These are phyloP conservation scores for Bremia lactucae DNA, from an alignment of 352 stramenopile species.

Conservation along the genomic window DNA sequence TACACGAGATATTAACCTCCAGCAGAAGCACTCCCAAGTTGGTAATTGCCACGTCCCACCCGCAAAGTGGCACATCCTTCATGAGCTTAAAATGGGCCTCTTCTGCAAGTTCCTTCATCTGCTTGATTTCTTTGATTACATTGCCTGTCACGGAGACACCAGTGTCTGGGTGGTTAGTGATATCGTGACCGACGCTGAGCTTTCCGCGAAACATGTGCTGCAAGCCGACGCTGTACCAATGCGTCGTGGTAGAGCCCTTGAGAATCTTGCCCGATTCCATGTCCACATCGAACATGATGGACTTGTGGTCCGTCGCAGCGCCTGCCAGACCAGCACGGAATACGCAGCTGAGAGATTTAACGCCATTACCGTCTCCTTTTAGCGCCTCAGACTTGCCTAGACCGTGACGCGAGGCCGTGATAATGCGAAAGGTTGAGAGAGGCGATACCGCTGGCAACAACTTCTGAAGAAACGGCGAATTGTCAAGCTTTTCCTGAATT, in stretches of 20 bases:
- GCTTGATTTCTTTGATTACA: constrained; percentile 81
- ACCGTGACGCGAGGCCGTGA: constrained; percentile 87
- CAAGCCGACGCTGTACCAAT: constrained; percentile 91
- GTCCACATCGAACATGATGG: constrained; percentile 97
- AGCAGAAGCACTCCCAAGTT: constrained; percentile 82
- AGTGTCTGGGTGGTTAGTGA: constrained; percentile 84
- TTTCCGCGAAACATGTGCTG: constrained; percentile 60
- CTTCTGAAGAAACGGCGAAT: constrained; percentile 86
- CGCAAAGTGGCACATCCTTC: constrained; percentile 86
- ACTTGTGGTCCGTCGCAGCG: constrained; percentile 93
- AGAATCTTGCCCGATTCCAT: constrained; percentile 88
- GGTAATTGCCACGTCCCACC: constrained; percentile 90
- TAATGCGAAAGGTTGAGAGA: constrained; percentile 96
- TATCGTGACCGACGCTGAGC: constrained; percentile 80
- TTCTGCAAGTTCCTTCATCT: constrained; percentile 74
- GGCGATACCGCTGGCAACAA: constrained; percentile 90
- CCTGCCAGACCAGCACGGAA: constrained; percentile 56
- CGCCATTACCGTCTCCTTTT: constrained; percentile 40
- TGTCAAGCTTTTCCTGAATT: constrained; percentile 94
- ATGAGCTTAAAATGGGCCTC: constrained; percentile 87
- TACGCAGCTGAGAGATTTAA: constrained; percentile 75
- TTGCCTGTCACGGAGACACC: constrained; percentile 79
- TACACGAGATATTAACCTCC: constrained; percentile 91
- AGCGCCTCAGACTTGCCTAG: constrained; percentile 34
- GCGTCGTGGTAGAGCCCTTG: constrained; percentile 92